Evolutionary conservation across 2,329 filamentous ascomycete genomes (phyloP), one percentile per base, ranked within the genome.

Genomic region (Beauveria bassiana): DNA sequence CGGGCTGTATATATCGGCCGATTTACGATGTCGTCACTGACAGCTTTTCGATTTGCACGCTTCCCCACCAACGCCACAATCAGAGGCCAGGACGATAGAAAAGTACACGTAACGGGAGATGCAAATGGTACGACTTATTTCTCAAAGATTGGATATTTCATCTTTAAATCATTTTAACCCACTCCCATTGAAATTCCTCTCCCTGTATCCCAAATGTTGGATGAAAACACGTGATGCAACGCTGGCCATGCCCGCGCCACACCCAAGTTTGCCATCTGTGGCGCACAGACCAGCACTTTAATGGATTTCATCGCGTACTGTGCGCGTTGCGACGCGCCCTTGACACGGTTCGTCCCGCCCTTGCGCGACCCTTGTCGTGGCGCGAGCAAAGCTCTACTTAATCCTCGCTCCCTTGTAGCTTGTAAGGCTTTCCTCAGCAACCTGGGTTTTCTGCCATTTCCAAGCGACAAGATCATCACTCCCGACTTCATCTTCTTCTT

Each of bases 251-350:
- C 3, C 40, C 38, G 51, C 51, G 59, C 50, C 59, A 61, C 59
- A 54, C 20, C n/a, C 24, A 53, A 18, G 28, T 18, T 45, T 8
- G 42, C 31, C 20, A 22, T 40, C 5, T 18, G 2, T 18, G 31
- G 50, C 31, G 68, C 70, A 71, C 70, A 60, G 67, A 46, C 68
- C 68, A 67, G 7, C 14, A 22, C 43, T 68, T 71, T 70, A 70
- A 73, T 72, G 65, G 69, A 64, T 65, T 61, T 50, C 62, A 26
- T 65, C 69, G 67, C 67, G 68, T 62, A 34, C 6, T 22, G n/a
- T 6, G 65, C 72, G 71, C 69, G 72, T 70, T 65, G 58, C 26
- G 63, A 70, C 72, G 71, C 72, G 72, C 67, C 53, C 8, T 43
- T 18, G 38, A 53, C 57, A 62, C 61, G 61, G 47, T 57, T 55